Conservation (phyloP, 169 alveolate genomes). For the Plasmodium gallinaceum region DNA sequence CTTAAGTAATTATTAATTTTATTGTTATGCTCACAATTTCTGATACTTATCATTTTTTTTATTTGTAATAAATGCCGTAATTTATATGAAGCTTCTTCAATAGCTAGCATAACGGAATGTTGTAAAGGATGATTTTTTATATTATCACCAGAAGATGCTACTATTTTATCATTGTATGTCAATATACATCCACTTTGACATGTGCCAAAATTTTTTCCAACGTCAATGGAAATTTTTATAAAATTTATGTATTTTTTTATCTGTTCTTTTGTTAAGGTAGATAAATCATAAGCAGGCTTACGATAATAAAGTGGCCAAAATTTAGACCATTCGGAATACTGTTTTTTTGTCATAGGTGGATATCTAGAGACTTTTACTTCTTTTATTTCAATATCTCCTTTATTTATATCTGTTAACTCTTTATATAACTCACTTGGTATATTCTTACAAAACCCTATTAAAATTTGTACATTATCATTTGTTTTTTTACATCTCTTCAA, state of each 20-base stretch:
- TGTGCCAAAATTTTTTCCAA: slow-evolving; percentile 61
- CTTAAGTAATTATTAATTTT: background rate
- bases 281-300: slow-evolving; percentile 84
- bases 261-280: slow-evolving; percentile 78
- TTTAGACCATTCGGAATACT: slow-evolving; percentile 82
- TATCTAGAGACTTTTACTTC: slow-evolving; percentile 81
- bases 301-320: slow-evolving; percentile 87
- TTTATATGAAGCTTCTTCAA: slow-evolving; percentile 79
- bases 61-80: slow-evolving; percentile 49
- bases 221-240: slow-evolving; percentile 35
- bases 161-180: slow-evolving; percentile 81
- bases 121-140: slow-evolving; percentile 82
- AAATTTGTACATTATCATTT: slow-evolving; percentile 30
- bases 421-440: slow-evolving; percentile 26
- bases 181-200: slow-evolving; percentile 85
- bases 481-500: slow-evolving; percentile 61
- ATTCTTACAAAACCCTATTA: slow-evolving; percentile 28
- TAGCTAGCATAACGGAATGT: slow-evolving; percentile 87
- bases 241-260: slow-evolving; percentile 30
- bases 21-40: background rate
- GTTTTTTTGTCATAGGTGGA: slow-evolving; percentile 85
- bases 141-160: slow-evolving; percentile 86
- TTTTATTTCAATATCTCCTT: slow-evolving; percentile 14
- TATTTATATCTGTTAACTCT: slow-evolving; percentile 19
- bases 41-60: background rate